Base-by-base conservation (phyloP, 306 rosid genomes). In the Gleditsia sinensis region DNA sequence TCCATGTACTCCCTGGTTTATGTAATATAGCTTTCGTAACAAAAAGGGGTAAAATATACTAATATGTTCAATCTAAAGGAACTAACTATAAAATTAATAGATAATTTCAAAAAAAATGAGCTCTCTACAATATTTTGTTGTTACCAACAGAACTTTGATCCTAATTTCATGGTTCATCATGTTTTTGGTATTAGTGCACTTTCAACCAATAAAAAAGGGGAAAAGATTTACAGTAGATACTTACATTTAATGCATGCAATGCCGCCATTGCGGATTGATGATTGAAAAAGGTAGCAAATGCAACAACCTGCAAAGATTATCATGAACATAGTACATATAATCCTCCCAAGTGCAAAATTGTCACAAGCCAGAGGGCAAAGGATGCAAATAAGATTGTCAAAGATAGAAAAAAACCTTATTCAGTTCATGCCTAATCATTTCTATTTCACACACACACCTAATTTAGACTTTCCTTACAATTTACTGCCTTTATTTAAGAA, bases 221-320 rank as follows among this genome's bases (percentile, higher is more conserved):
- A 50, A 28, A 68, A 50, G 19, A 46, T 34, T 12, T 51, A 23
- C 24, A 33, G 20, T 30, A 76, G 19, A 56, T 61, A 74, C 97
- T 91, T 69, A 94, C 98, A 72, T 91, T 88, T 61, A 94, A 86
- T 6, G 91, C 71, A 59, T 87, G 96, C 76, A 94, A 76, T 3
- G 98, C 92, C 19, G 88, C 87, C 75, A 94, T 68, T 53, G 97
- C 98, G 1, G 97, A 84, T 68, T 84, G 97, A 69, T 94, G 97
- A 78, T 90, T 94, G 77, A 86, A 91, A 77, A 94, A 91, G 17
- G 98, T 94, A 58, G 98, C 98, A 36, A 94, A 94, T 14, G 97
- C 97, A 58, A 94, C 98, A 30, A 91, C 98, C 98, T 91, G 96
- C 23, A 61, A 76, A 72, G 46, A 67, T 24, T 48, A 74, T 24